Conservation (phyloP, 352 stramenopile genomes). For the Phytophthora uliginosa region DNA sequence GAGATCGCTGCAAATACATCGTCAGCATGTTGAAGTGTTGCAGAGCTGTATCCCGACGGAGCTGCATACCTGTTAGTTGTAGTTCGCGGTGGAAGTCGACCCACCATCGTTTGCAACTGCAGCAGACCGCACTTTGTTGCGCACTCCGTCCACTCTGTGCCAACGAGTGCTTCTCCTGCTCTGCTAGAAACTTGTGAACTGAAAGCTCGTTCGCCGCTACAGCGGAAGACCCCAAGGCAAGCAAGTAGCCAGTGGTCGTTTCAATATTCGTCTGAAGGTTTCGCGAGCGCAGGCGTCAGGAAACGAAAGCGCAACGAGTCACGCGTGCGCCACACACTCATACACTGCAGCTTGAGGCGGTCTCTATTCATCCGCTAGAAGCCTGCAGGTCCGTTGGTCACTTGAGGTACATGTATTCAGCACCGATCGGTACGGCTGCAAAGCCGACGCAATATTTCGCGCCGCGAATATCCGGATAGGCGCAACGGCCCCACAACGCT, state of each 20-base stretch:
- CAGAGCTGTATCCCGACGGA: not conserved
- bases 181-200: conserved; percentile 28
- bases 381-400: conserved; percentile 19
- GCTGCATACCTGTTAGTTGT: conserved; percentile 17
- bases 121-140: not conserved
- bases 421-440: conserved; percentile 7
- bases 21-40: conserved; percentile 6
- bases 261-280: conserved; percentile 34
- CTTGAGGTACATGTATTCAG: conserved; percentile 15
- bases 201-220: not conserved
- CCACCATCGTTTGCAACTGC: conserved; percentile 16
- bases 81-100: conserved; percentile 20
- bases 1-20: conserved; percentile 28
- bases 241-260: conserved; percentile 28
- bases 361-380: conserved; percentile 15
- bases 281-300: conserved; percentile 13
- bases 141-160: not conserved
- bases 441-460: conserved; percentile 28
- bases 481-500: conserved; percentile 21
- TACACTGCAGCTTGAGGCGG: not conserved
- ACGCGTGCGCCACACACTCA: conserved; percentile 9
- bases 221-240: not conserved
- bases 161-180: not conserved
- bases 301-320: conserved; percentile 20
- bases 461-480: conserved; percentile 20